Base-by-base conservation (phyloP, 495 filamentous ascomycete species). In the Aspergillus heteromorphus region DNA sequence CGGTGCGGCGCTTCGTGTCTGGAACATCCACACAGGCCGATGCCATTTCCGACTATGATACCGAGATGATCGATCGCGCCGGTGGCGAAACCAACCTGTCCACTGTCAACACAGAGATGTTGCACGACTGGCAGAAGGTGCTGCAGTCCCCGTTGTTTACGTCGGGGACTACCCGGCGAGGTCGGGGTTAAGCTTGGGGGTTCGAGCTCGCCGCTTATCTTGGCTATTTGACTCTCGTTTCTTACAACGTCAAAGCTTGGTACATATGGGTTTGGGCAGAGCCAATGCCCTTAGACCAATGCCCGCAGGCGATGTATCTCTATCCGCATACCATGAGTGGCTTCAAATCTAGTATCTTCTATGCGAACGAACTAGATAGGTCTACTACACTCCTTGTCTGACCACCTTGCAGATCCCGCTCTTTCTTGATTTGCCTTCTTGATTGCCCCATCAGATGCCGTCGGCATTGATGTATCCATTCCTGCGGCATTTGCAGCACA, bases 1-100 rank as follows among this genome's bases (percentile, higher is more conserved):
- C 72, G 0, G 59, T 80, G 0, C 21, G 65, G 6, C 48, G 51
- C 3, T 63, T 71, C 16, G 5, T 47, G 3, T 45, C 60, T 14
- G 55, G 59, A 14, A 41, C 40, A 7, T 31, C 17, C 5, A 34
- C 57, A 7, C 57, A 49, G 10, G 27, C 40, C 6, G 60, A 58
- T 16, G 62, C 67, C 1, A 63, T 81, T 17, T 23, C 48, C 8
- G 60, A 48, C 5, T 81, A 80, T 51, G 76, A 79, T 40, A 61
- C 45, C 3, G 79, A 82, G 52, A 78, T 83, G 73, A 67, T 77
- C 8, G 54, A 60, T 5, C 64, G 80, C 2, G 74, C 73, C 20
- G 65, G 68, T 5, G 74, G 75, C 34, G 79, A 80, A 36, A 76
- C 79, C 7, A 59, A 62, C 14, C 48, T 68, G 7, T 71, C 69